Evolutionary conservation across 2,329 filamentous ascomycete genomes (phyloP).

Genomic region (Fusarium setosum): DNA sequence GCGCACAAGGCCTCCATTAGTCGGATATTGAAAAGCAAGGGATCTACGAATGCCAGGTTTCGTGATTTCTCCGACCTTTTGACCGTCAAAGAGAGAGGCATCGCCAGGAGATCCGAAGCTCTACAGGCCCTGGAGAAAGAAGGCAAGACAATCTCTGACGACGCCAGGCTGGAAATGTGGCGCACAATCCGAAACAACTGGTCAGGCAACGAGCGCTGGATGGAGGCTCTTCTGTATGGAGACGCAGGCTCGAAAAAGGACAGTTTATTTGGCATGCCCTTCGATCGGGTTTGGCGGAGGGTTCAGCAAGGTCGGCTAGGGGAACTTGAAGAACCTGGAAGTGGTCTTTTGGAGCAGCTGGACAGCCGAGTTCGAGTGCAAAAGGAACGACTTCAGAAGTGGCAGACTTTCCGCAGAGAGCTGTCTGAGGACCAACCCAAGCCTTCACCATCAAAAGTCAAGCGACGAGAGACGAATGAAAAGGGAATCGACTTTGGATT

Average conservation of each 20-base stretch:
- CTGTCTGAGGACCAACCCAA: slow-evolving; percentile 52
- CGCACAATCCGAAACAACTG: slow-evolving; percentile 77
- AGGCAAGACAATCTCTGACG: slow-evolving; percentile 52
- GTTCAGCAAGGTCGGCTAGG: slow-evolving; percentile 69
- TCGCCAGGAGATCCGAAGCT: slow-evolving; percentile 65
- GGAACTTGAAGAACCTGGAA: slow-evolving; percentile 64
- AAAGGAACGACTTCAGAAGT: slow-evolving; percentile 74
- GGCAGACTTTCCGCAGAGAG: slow-evolving; percentile 74
- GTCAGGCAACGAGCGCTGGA: slow-evolving; percentile 81
- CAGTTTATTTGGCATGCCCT: slow-evolving; percentile 72
- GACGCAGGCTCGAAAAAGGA: slow-evolving; percentile 68
- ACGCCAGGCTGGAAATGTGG: slow-evolving; percentile 63
- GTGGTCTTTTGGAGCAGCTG: slow-evolving; percentile 75
- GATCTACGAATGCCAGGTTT: slow-evolving; percentile 68
- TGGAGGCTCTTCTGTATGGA: slow-evolving; percentile 76
- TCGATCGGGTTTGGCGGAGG: slow-evolving; percentile 77
- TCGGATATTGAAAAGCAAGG: slow-evolving; percentile 69
- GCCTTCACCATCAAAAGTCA: slow-evolving; percentile 39
- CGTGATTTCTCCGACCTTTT: slow-evolving; percentile 73
- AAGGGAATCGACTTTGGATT: slow-evolving; percentile 66
- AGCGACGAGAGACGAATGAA: slow-evolving; percentile 35
- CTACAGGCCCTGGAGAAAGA: slow-evolving; percentile 47
- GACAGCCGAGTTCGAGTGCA: slow-evolving; percentile 76
- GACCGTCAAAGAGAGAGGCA: slow-evolving; percentile 68
- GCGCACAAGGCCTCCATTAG: slow-evolving; percentile 77